Conservation (phyloP, 1,139 yeast genomes). For the Sugiyamaella xylanicola region DNA sequence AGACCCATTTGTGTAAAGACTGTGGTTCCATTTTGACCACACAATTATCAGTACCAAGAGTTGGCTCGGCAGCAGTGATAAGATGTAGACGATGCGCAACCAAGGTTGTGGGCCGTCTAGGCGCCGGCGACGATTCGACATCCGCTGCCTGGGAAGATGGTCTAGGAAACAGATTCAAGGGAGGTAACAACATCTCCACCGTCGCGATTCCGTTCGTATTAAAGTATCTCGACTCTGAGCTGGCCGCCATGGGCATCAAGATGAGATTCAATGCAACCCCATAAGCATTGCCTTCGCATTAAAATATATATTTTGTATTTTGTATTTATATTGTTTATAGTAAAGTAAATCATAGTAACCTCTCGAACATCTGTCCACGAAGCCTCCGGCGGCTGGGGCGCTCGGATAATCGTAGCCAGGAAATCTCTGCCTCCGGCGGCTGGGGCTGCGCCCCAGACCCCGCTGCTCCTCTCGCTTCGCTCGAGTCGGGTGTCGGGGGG, state of each 20-base stretch:
- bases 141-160: constrained; percentile 98
- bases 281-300: constrained; percentile 6
- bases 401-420: too few relatives aligned
- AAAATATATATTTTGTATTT: constrained; percentile 3
- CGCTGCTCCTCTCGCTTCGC: too few relatives aligned
- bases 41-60: constrained; percentile 86
- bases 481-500: too few relatives aligned
- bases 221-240: constrained; percentile 91
- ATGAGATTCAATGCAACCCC: constrained; percentile 77
- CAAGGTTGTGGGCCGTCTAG: constrained; percentile 54
- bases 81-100: constrained; percentile 93
- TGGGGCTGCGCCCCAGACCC: too few relatives aligned
- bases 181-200: constrained; percentile 89
- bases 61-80: constrained; percentile 75
- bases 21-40: constrained; percentile 94
- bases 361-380: too few relatives aligned
- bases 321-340: constrained; percentile 15
- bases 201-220: constrained; percentile 97
- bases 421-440: too few relatives aligned
- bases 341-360: background rate
- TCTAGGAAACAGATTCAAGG: constrained; percentile 84
- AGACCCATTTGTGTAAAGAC: constrained; percentile 81
- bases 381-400: too few relatives aligned
- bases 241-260: constrained; percentile 97
- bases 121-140: constrained; percentile 50